phyloP scores from a whole-genome alignment of 73 alveolate species.

The Blepharisma stoltei region DNA sequence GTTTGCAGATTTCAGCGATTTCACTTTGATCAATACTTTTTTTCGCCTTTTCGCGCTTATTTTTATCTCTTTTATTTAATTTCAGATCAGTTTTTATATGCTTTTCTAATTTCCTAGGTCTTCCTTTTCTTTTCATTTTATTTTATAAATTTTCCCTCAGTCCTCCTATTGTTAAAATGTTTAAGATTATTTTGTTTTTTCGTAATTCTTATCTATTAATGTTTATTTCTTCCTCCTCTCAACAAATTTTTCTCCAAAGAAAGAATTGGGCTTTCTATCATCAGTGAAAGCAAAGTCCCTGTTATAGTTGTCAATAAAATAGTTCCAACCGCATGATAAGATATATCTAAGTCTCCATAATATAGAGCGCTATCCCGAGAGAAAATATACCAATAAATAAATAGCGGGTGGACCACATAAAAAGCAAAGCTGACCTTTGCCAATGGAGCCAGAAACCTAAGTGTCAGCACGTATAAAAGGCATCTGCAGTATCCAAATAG shows the following conservation, averaged over 20 bases:
- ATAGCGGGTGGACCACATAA: constrained; percentile 16
- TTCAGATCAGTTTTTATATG: no score
- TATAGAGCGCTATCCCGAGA: neutral
- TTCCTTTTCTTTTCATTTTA: no score
- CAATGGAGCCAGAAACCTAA: neutral
- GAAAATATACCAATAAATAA: neutral
- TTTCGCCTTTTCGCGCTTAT: no score
- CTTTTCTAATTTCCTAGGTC: no score
- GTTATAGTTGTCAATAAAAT: neutral
- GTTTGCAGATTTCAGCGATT: no score
- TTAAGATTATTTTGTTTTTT: no score
- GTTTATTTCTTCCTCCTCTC: neutral
- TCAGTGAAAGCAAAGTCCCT: neutral
- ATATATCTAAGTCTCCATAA: neutral
- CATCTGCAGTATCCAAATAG: constrained; percentile 6
- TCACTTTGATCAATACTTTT: no score
- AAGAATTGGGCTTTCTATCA: constrained; percentile 5
- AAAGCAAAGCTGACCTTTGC: constrained; percentile 8
- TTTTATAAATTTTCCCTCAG: no score
- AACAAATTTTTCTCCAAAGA: neutral
- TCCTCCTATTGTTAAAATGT: no score
- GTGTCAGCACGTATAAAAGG: neutral
- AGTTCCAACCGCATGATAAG: neutral
- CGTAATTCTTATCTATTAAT: no score
- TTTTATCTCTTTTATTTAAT: no score